A percentile compares a stretch with the other conserved stretches of the same genome.
phyloP scores from a whole-genome alignment of 768 basidiomycete genomes.

The Collybia nuda region DNA sequence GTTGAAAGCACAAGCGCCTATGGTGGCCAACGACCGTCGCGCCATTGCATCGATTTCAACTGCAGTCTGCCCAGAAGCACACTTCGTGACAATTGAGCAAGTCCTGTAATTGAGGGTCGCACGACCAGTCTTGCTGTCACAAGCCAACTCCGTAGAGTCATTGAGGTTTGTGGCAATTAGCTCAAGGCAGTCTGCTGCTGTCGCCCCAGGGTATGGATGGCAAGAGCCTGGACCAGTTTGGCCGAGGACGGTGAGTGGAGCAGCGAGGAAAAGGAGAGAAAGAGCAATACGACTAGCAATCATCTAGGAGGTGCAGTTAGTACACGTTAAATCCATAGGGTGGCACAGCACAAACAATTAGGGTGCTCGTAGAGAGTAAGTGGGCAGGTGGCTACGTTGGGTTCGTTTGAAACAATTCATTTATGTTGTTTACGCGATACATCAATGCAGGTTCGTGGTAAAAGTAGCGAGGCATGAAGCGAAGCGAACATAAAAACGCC shows the following conservation, averaged over 20 bases:
- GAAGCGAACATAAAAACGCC: too few species aligned
- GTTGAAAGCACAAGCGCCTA: conserved; percentile 6
- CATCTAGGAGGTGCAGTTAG: too few species aligned
- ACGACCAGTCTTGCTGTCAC: neutral
- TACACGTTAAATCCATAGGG: too few species aligned
- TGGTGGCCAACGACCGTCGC: conserved; percentile 1
- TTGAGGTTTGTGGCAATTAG: conserved; percentile 1
- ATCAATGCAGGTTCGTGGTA: too few species aligned
- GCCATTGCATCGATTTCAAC: neutral
- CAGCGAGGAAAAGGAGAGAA: conserved; percentile 6
- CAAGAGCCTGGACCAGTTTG: neutral
- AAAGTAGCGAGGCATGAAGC: too few species aligned
- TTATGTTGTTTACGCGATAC: too few species aligned
- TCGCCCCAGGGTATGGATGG: conserved; percentile 8
- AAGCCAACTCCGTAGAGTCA: neutral
- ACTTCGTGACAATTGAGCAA: conserved; percentile 5
- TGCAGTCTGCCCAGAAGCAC: neutral
- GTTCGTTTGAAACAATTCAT: too few species aligned
- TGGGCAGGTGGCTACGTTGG: too few species aligned
- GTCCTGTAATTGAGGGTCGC: neutral
- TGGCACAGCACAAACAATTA: too few species aligned
- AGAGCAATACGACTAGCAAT: too few species aligned
- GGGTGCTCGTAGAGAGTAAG: too few species aligned
- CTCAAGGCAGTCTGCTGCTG: conserved; percentile 3
- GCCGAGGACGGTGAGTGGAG: neutral